Percentiles rank a stretch among this genome's conserved stretches.
Conservation (phyloP, 2,329 filamentous ascomycete species). For the Elsinoe australis region DNA sequence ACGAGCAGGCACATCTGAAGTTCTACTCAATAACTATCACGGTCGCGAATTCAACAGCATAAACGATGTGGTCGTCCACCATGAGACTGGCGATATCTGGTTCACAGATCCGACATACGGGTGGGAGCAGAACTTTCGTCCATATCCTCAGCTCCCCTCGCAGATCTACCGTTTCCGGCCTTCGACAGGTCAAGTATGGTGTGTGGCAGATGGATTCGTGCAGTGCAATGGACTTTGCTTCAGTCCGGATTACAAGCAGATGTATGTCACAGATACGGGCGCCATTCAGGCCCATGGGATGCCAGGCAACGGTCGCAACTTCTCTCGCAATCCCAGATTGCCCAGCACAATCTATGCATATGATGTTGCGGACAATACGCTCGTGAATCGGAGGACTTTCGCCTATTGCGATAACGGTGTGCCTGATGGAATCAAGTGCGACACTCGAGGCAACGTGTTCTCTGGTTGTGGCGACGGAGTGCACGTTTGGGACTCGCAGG, state of each 20-base stretch:
- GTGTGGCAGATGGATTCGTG: slow-evolving; percentile 51
- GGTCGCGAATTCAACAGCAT: slow-evolving; percentile 54
- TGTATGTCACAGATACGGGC: slow-evolving; percentile 54
- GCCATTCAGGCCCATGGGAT: slow-evolving; percentile 31
- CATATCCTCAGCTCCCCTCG: slow-evolving; percentile 45
- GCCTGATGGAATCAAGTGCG: slow-evolving; percentile 53
- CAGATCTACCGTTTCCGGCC: slow-evolving; percentile 53
- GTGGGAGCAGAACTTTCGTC: slow-evolving; percentile 51
- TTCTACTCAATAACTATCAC: slow-evolving; percentile 50
- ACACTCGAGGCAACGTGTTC: slow-evolving; percentile 50
- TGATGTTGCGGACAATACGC: slow-evolving; percentile 26
- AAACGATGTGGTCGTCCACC: slow-evolving; percentile 50
- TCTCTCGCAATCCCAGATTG: slow-evolving; percentile 28
- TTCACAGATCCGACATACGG: slow-evolving; percentile 58
- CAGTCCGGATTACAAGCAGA: slow-evolving; percentile 44
- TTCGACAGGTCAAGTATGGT: slow-evolving; percentile 43
- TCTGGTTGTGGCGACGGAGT: slow-evolving; percentile 49
- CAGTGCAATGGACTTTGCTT: slow-evolving; percentile 53
- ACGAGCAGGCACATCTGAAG: not conserved
- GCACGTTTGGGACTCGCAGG: slow-evolving; percentile 46
- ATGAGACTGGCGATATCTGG: slow-evolving; percentile 50
- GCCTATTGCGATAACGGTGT: slow-evolving; percentile 47
- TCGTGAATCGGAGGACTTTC: slow-evolving; percentile 38
- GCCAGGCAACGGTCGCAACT: slow-evolving; percentile 19
- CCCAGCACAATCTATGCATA: slow-evolving; percentile 34